Evolutionary conservation across 495 filamentous ascomycete genomes (phyloP).

Genomic region (Podospora australis): DNA sequence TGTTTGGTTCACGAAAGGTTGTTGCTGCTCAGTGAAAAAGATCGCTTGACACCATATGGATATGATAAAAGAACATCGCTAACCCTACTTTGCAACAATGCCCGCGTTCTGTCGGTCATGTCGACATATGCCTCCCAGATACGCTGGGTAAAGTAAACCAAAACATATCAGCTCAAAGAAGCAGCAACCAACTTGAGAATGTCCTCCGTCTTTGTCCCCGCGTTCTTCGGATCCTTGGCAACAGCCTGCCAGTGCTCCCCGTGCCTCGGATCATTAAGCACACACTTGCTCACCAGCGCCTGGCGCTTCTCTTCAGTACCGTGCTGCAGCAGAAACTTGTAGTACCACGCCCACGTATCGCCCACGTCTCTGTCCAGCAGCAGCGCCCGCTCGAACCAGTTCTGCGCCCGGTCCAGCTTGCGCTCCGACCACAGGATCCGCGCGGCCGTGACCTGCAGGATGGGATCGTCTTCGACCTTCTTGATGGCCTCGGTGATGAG

Average conservation of each 20-base stretch:
- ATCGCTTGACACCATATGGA: no score
- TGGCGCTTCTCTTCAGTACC: slow-evolving; percentile 85
- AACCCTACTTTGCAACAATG: no score
- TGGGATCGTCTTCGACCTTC: slow-evolving; percentile 87
- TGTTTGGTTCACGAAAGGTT: no score
- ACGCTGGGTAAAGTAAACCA: no score
- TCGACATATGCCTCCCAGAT: no score
- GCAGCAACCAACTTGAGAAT: slow-evolving; percentile 69
- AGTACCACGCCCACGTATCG: slow-evolving; percentile 98
- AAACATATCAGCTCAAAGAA: slow-evolving; percentile 10
- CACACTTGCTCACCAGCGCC: slow-evolving; percentile 71
- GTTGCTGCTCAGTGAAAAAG: no score
- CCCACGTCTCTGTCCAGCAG: slow-evolving; percentile 77
- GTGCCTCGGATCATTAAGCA: slow-evolving; percentile 74
- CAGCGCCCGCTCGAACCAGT: slow-evolving; percentile 95
- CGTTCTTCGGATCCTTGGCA: slow-evolving; percentile 79
- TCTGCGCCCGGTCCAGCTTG: slow-evolving; percentile 81
- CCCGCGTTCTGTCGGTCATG: no score
- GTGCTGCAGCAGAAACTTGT: slow-evolving; percentile 84
- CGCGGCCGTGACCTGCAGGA: slow-evolving; percentile 60
- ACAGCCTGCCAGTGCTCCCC: slow-evolving; percentile 88
- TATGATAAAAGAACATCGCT: no score
- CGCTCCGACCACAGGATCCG: slow-evolving; percentile 56
- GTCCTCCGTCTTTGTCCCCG: slow-evolving; percentile 65
- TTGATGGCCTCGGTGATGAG: slow-evolving; percentile 89